Evolutionary conservation across 441 rosid species (phyloP).

Genomic region (Monsonia emarginata): DNA sequence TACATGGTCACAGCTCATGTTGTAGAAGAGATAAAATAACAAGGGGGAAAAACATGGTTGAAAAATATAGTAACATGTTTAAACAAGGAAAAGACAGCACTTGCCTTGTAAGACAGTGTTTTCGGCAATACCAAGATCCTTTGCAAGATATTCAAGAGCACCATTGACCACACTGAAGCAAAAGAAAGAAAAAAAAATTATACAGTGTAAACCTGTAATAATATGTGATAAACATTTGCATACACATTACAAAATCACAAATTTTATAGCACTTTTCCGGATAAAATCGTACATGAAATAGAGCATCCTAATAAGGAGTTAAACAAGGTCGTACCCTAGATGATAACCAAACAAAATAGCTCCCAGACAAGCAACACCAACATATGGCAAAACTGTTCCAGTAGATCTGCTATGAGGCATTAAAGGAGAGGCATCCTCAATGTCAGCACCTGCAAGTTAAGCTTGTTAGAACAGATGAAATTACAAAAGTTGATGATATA

Average conservation of each 20-base stretch:
- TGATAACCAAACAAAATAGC: conserved; percentile 93
- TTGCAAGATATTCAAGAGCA: conserved; percentile 83
- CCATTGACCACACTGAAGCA: conserved; percentile 84
- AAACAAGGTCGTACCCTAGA: conserved; percentile 51
- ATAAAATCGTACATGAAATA: not conserved
- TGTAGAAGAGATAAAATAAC: not conserved
- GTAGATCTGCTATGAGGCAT: conserved; percentile 40
- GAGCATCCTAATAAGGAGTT: not conserved
- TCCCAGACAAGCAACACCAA: conserved; percentile 90
- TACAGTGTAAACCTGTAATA: conserved; percentile 1
- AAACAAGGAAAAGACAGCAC: conserved; percentile 18
- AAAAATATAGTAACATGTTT: not conserved
- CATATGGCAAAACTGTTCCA: conserved; percentile 74
- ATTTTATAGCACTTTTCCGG: not conserved
- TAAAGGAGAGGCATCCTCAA: conserved; percentile 39
- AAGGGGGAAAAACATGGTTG: not conserved
- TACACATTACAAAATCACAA: conserved; percentile 1
- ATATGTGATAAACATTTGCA: not conserved
- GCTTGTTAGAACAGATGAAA: not conserved
- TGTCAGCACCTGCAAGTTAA: conserved; percentile 47
- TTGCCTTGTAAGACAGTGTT: conserved; percentile 82
- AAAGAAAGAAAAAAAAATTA: conserved; percentile 5
- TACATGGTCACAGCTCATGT: not conserved
- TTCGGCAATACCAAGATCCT: conserved; percentile 85
- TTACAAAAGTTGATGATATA: not conserved